These are phyloP conservation scores for Russula virescens DNA, from an alignment of 768 basidiomycete species.

Conservation along the genomic window DNA sequence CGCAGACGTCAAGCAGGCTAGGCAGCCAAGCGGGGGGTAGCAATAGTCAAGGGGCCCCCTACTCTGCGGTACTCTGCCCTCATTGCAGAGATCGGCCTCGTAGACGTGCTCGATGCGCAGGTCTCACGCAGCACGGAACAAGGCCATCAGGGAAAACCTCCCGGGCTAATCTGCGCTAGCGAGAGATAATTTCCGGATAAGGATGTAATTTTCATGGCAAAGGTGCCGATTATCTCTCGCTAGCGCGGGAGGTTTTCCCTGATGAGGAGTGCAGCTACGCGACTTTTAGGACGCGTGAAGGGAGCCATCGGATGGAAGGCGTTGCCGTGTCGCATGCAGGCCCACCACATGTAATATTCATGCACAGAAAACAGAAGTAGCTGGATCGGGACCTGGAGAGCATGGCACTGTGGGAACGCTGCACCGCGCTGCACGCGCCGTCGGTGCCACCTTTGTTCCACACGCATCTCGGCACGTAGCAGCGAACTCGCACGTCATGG, in stretches of 20 bases:
- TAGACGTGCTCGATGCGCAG: conserved; percentile 39
- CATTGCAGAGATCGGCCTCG: conserved; percentile 65
- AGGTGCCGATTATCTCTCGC: no score
- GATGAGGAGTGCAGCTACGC: conserved; percentile 28
- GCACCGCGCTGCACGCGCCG: conserved; percentile 38
- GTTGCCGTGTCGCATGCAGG: conserved; percentile 44
- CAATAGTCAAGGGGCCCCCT: conserved; percentile 23
- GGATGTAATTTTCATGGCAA: no score
- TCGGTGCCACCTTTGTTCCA: conserved; percentile 48
- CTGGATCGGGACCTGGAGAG: conserved; percentile 23
- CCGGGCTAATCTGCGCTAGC: no score
- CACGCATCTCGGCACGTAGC: conserved; percentile 56
- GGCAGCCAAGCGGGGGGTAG: no score
- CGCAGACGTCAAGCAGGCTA: conserved; percentile 28
- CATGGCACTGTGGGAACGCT: conserved; percentile 45
- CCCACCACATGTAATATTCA: conserved; percentile 86
- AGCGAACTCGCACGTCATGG: conserved; percentile 79
- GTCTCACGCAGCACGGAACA: conserved; percentile 34
- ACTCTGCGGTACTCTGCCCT: conserved; percentile 72
- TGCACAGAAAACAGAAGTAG: conserved; percentile 49
- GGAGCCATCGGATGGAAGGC: neutral
- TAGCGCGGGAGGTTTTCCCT: no score
- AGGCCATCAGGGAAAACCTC: no score
- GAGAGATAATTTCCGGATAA: no score
- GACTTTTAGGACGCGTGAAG: conserved; percentile 48